Evolutionary conservation across 2,329 filamentous ascomycete genomes (phyloP), one percentile per base, ranked within the genome.

Genomic region (Scortechinia acanthostroma): DNA sequence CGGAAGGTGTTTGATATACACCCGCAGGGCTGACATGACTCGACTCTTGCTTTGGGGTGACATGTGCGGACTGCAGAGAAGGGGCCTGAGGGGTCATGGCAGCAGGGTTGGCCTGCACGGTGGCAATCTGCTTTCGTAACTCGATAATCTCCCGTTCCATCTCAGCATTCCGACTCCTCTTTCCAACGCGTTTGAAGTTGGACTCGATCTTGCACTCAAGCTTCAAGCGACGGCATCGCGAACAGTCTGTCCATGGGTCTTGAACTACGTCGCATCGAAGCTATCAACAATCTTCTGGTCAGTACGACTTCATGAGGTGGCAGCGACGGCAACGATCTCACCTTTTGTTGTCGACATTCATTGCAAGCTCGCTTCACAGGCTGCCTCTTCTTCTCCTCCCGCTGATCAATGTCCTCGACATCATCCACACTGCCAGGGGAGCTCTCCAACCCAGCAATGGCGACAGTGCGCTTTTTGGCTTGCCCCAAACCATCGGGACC

Each of bases 331-430:
- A 16, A n/a, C n/a, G n/a, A n/a, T 40, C 43, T 30, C 42, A 84
- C 80, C 69, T 85, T 85, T 55, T 86, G 80, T 60, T 86, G 81
- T 43, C 80, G 70, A 58, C 80, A 86, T 56, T 85, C 79, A 58
- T 84, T 84, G 59, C 80, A 85, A 17, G 80, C 80, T 55, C 80
- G 69, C 63, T 84, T 80, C 49, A 72, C 66, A 13, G 35, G 35
- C 35, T 40, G 35, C 20, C 35, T 10, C 35, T 19, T 40, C 20
- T 40, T 40, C 10, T 40, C 35, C 6, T 40, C 35, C 14, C 35
- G 35, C 6, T 6, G 10, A 6, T 40, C 35, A 40, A 10, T 40
- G 17, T 40, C 35, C 17, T 40, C 35, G 10, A 19, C 17, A 40
- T 40, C 35, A 10, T 40, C 35, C n/a, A 30, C 25, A 40, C 35